These are phyloP conservation scores for Epichloe amarillans DNA, from an alignment of 2,329 filamentous ascomycete genomes.

Conservation along the genomic window DNA sequence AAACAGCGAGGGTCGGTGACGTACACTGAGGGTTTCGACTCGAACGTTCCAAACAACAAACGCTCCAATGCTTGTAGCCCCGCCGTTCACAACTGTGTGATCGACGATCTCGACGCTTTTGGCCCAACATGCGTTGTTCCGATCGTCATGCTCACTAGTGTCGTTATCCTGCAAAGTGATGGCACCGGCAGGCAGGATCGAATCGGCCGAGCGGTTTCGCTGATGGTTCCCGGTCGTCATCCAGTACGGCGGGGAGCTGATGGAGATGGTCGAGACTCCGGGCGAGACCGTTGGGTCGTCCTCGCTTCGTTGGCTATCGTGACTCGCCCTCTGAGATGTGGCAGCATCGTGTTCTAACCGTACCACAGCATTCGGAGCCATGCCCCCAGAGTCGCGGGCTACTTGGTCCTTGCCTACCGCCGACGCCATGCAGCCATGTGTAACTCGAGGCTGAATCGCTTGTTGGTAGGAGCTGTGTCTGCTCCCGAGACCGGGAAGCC, in stretches of 20 bases:
- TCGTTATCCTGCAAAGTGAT: constrained; percentile 53
- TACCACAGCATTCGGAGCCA: neutral
- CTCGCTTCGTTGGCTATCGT: constrained; percentile 5
- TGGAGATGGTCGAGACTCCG: constrained; percentile 15
- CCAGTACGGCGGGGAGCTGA: constrained; percentile 34
- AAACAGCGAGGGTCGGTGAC: constrained; percentile 16
- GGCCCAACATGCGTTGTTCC: constrained; percentile 50
- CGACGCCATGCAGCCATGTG: constrained; percentile 23
- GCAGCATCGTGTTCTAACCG: neutral
- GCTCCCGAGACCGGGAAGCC: neutral
- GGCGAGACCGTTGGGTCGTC: constrained; percentile 9
- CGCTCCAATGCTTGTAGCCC: constrained; percentile 53
- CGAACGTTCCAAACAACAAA: constrained; percentile 92
- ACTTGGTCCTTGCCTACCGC: constrained; percentile 16
- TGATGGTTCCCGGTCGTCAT: constrained; percentile 19
- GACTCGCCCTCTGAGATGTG: constrained; percentile 2
- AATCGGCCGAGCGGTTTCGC: constrained; percentile 32
- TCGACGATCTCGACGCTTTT: constrained; percentile 47
- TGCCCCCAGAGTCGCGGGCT: neutral
- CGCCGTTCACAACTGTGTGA: constrained; percentile 43
- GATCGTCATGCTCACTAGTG: constrained; percentile 33
- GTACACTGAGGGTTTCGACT: constrained; percentile 72
- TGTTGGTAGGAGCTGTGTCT: neutral
- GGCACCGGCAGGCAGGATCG: constrained; percentile 35
- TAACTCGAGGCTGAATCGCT: constrained; percentile 7